phyloP scores from a whole-genome alignment of 1,139 yeast genomes.

The Debaryomycetaceae sp. region DNA sequence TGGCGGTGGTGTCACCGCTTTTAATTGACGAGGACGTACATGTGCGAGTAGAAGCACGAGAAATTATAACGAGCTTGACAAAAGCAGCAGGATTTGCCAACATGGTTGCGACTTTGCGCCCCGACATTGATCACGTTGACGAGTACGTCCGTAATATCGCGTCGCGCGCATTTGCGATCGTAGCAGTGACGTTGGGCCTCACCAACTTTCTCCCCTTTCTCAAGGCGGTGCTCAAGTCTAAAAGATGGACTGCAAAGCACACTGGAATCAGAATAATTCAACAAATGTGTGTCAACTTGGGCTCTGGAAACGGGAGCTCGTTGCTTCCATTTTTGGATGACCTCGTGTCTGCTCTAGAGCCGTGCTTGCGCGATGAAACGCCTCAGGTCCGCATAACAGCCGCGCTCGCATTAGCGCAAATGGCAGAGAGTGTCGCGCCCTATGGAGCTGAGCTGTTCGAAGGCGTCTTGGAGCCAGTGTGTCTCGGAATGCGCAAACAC shows the following conservation, averaged over 20 bases:
- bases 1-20: slow-evolving; percentile 70
- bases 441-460: slow-evolving; percentile 89
- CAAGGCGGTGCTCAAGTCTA: slow-evolving; percentile 70
- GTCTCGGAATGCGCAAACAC: slow-evolving; percentile 70
- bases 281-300: slow-evolving; percentile 60
- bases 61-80: slow-evolving; percentile 61
- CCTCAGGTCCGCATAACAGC: slow-evolving; percentile 57
- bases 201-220: slow-evolving; percentile 66
- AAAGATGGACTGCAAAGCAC: slow-evolving; percentile 80
- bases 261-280: slow-evolving; percentile 77
- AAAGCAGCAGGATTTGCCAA: slow-evolving; percentile 77
- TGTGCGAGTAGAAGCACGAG: slow-evolving; percentile 70
- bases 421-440: slow-evolving; percentile 84
- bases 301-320: slow-evolving; percentile 45
- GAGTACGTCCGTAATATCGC: slow-evolving; percentile 74
- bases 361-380: slow-evolving; percentile 62
- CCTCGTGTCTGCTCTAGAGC: slow-evolving; percentile 49
- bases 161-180: slow-evolving; percentile 75
- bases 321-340: slow-evolving; percentile 65
- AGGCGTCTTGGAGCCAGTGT: slow-evolving; percentile 56
- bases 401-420: slow-evolving; percentile 59
- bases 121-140: slow-evolving; percentile 75
- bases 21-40: slow-evolving; percentile 70
- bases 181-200: slow-evolving; percentile 72
- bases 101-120: slow-evolving; percentile 66